Evolutionary conservation across 345 rosid genomes (phyloP).

Genomic region (Kandelia obovata): DNA sequence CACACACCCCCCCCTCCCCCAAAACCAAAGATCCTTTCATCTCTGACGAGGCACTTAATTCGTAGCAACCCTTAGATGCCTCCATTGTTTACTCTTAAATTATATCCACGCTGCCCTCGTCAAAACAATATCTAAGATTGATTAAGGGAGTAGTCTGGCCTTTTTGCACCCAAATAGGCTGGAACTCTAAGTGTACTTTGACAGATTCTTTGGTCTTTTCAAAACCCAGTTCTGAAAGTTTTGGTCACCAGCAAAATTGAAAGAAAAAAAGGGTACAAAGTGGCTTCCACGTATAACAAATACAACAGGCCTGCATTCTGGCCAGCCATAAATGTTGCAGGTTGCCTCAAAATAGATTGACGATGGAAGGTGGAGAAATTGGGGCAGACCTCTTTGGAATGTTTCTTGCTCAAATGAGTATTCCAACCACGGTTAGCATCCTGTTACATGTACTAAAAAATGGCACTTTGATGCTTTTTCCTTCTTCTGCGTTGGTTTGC

Average conservation of each 20-base stretch:
- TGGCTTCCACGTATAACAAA: slow-evolving; percentile 9
- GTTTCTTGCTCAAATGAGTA: slow-evolving; percentile 62
- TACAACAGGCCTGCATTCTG: neutral
- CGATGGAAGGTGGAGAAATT: neutral
- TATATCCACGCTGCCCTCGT: neutral
- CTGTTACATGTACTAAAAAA: neutral
- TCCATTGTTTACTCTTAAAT: neutral
- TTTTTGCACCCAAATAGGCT: neutral
- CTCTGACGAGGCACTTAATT: neutral
- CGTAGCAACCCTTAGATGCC: neutral
- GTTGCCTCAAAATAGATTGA: neutral
- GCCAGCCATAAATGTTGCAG: no score
- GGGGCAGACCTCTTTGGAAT: slow-evolving; percentile 24
- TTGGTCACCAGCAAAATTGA: no score
- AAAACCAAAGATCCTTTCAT: neutral
- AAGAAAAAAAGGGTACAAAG: no score
- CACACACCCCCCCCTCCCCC: neutral
- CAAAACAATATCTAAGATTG: no score
- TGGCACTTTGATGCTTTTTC: neutral
- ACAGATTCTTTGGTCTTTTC: no score
- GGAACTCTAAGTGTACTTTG: no score
- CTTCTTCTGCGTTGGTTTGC: neutral
- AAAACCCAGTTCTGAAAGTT: no score
- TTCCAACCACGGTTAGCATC: slow-evolving; percentile 29
- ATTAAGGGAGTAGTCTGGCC: neutral